A percentile compares a stretch with the other conserved stretches of the same genome.
Evolutionary conservation across 176 grass and related monocot species (phyloP).

Genomic region (Oryza brachyantha): DNA sequence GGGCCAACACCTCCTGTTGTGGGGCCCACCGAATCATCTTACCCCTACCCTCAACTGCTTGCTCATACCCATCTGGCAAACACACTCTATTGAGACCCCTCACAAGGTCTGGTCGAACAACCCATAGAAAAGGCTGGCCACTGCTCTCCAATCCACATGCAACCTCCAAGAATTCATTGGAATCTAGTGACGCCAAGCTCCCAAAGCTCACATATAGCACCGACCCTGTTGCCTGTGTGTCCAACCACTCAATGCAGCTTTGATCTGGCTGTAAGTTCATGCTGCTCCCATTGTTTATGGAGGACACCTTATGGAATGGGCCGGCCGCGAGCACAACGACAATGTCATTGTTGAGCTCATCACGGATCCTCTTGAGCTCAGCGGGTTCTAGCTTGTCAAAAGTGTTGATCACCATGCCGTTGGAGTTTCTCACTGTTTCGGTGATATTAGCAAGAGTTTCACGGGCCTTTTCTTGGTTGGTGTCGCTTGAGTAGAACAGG

Average conservation of each 20-base stretch:
- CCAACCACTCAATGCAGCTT: slow-evolving; percentile 34
- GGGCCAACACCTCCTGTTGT: slow-evolving; percentile 33
- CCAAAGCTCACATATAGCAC: slow-evolving; percentile 51
- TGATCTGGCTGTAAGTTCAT: not conserved
- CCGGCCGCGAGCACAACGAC: not conserved
- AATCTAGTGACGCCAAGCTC: slow-evolving; percentile 15
- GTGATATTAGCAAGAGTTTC: not conserved
- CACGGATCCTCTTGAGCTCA: slow-evolving; percentile 15
- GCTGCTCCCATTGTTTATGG: not conserved
- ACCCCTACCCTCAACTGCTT: not conserved
- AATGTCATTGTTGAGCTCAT: not conserved
- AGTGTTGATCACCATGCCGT: slow-evolving; percentile 32
- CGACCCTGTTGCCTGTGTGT: not conserved
- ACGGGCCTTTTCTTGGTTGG: not conserved
- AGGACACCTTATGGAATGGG: slow-evolving; percentile 37
- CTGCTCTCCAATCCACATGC: slow-evolving; percentile 17
- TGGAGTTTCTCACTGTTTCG: not conserved
- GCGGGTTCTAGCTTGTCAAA: not conserved
- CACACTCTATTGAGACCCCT: not conserved
- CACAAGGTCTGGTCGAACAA: slow-evolving; percentile 10
- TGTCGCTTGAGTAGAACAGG: not conserved
- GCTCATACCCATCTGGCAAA: not conserved
- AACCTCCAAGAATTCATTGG: slow-evolving; percentile 12
- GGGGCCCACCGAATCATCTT: slow-evolving; percentile 45
- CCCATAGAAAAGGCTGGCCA: slow-evolving; percentile 34